Conservation (phyloP, 352 stramenopile species). For the Phytophthora idaei region DNA sequence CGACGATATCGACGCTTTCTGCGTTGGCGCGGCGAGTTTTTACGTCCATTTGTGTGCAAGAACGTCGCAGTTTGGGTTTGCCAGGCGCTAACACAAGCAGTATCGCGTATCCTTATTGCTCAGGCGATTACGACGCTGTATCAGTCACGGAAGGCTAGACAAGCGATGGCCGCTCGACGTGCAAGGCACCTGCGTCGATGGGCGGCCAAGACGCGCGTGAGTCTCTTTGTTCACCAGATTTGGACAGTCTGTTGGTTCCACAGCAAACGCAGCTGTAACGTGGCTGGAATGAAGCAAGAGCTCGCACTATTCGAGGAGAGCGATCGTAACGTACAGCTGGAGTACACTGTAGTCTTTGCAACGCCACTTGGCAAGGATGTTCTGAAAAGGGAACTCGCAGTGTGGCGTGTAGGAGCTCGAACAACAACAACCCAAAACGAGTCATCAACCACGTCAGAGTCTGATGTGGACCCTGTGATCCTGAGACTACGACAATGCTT, state of each 20-base stretch:
- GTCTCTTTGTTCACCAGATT: constrained; percentile 46
- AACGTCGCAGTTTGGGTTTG: constrained; percentile 24
- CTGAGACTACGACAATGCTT: constrained; percentile 50
- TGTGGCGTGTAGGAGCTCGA: constrained; percentile 31
- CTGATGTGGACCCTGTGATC: constrained; percentile 7
- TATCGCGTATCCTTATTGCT: constrained; percentile 24
- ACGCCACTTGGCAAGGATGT: constrained; percentile 38
- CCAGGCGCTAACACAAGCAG: constrained; percentile 4
- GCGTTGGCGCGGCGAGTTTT: constrained; percentile 19
- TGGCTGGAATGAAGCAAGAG: constrained; percentile 33
- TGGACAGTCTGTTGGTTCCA: constrained; percentile 48
- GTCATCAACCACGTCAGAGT: not conserved
- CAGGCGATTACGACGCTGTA: constrained; percentile 20
- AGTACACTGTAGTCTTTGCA: constrained; percentile 39
- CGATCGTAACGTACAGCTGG: constrained; percentile 26
- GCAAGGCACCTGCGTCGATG: constrained; percentile 36
- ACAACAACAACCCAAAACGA: not conserved
- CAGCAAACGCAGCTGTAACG: constrained; percentile 35
- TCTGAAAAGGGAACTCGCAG: constrained; percentile 43
- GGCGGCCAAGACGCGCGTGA: constrained; percentile 50
- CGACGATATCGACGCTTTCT: constrained; percentile 27
- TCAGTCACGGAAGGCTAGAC: constrained; percentile 13
- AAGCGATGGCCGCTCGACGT: constrained; percentile 14
- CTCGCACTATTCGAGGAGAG: constrained; percentile 30
- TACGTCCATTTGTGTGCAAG: constrained; percentile 23